A percentile compares a stretch with the other conserved stretches of the same genome.
These are phyloP conservation scores for Serendipita sp. DNA, from an alignment of 768 basidiomycete genomes.

Conservation along the genomic window DNA sequence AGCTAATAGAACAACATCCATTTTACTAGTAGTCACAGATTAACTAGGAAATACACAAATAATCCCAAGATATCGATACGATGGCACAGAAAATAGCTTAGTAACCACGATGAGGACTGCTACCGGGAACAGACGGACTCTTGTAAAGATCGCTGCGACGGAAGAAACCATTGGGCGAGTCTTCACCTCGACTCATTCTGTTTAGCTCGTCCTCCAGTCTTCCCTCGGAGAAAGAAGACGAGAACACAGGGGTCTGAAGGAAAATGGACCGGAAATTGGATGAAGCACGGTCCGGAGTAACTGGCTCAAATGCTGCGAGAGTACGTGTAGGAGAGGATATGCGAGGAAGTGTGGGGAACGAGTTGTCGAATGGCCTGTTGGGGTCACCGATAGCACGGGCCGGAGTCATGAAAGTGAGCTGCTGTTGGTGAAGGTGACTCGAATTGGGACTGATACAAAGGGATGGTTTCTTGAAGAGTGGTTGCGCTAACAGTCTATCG, in stretches of 20 bases:
- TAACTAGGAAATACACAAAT: too few species aligned
- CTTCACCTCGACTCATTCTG: background rate
- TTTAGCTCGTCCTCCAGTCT: background rate
- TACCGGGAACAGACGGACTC: background rate
- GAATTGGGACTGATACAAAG: constrained; percentile 3
- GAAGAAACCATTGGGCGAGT: background rate
- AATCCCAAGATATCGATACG: background rate
- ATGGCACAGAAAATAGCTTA: background rate
- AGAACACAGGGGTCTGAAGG: background rate
- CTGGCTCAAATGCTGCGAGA: background rate
- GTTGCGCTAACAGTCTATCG: background rate
- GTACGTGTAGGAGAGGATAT: background rate
- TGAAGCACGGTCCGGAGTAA: background rate
- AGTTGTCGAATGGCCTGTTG: background rate
- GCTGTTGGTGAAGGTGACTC: background rate
- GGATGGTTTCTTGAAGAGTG: background rate
- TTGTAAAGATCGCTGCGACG: background rate
- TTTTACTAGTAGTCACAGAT: too few species aligned
- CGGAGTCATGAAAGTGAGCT: background rate
- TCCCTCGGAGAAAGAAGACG: background rate
- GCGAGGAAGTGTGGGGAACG: background rate
- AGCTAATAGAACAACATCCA: too few species aligned
- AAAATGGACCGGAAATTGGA: background rate
- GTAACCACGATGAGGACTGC: background rate
- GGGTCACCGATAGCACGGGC: background rate